These are phyloP conservation scores for Phanerochaete carnosa DNA, from an alignment of 768 basidiomycete species.

Conservation along the genomic window DNA sequence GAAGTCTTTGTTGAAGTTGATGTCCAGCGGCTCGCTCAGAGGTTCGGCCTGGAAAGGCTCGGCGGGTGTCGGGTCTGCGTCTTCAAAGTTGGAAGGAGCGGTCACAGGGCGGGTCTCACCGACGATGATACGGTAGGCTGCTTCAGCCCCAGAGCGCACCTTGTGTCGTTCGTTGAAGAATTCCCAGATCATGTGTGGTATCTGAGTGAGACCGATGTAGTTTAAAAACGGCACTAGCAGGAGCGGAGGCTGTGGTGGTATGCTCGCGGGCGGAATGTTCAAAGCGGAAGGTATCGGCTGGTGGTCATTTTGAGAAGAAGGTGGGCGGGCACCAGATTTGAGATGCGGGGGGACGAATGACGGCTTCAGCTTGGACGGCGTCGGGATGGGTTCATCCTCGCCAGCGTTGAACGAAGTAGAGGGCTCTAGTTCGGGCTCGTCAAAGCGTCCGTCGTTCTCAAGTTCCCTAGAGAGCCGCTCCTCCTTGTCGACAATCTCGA, in stretches of 20 bases:
- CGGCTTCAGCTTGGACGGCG: conserved; percentile 33
- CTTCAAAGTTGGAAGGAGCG: conserved; percentile 18
- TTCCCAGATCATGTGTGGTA: conserved; percentile 87
- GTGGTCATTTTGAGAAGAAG: conserved; percentile 19
- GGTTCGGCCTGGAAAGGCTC: conserved; percentile 16
- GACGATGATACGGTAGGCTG: conserved; percentile 72
- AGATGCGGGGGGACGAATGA: conserved; percentile 26
- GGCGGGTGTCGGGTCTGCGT: conserved; percentile 18
- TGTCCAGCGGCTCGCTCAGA: conserved; percentile 40
- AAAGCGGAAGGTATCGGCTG: conserved; percentile 18
- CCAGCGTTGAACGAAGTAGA: conserved; percentile 26
- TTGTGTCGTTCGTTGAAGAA: conserved; percentile 88
- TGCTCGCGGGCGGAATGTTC: conserved; percentile 46
- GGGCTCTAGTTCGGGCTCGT: conserved; percentile 48
- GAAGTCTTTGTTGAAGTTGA: conserved; percentile 67
- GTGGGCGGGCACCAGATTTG: conserved; percentile 17
- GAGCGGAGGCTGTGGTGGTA: conserved; percentile 78
- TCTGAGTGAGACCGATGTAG: conserved; percentile 76
- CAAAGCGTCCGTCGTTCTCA: conserved; percentile 74
- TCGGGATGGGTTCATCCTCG: conserved; percentile 41
- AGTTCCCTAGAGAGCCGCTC: conserved; percentile 64
- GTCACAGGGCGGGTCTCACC: conserved; percentile 58
- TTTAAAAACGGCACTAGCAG: conserved; percentile 73
- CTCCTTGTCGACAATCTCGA: conserved; percentile 68
- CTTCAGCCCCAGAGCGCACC: conserved; percentile 78